Evolutionary conservation across 148 eudicot genomes (phyloP), one percentile per base, ranked within the genome.

Genomic region (Drosera capensis): DNA sequence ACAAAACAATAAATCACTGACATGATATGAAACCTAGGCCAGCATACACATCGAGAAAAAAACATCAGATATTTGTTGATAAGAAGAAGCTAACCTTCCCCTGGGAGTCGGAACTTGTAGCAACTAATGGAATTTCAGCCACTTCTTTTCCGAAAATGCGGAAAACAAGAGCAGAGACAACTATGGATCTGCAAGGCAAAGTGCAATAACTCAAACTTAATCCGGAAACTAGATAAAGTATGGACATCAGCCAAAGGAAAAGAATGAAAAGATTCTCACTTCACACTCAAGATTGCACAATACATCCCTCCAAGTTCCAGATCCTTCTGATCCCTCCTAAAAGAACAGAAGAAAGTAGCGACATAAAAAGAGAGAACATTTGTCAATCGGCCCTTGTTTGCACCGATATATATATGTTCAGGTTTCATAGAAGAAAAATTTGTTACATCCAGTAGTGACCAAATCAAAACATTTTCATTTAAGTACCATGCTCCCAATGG

Each of bases 121-220:
- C 94, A 38, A 72, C 94, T 37, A 87, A 56, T 18, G 94, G 94
- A 46, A 87, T 57, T 64, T 87, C 96, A 18, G 94, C 96, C 34
- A 87, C 65, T 50, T 72, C 80, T 64, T 73, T 60, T 31, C 82
- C 82, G 42, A 87, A 82, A 34, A 82, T 50, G n/a, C 96, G 96
- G 54, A 87, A 43, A 22, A 79, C 55, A 26, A 75, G 86, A 52
- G 78, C 82, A 40, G 86, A 82, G 7, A 77, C 94, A 30, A 87
- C 67, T 11, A 25, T 61, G 22, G 90, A 74, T 68, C 96, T 87
- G 77, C 65, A 63, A 12, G 49, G 29, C 8, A 49, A 59, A n/a
- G 45, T 24, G 36, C n/a, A n/a, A 28, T n/a, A 8, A 42, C 20
- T 42, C 8, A 52, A 52, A 42, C 19, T 25, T 18, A 7, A 12